These are phyloP conservation scores for Chaetomiaceae sp. DNA, from an alignment of 2,329 filamentous ascomycete genomes.

Conservation along the genomic window DNA sequence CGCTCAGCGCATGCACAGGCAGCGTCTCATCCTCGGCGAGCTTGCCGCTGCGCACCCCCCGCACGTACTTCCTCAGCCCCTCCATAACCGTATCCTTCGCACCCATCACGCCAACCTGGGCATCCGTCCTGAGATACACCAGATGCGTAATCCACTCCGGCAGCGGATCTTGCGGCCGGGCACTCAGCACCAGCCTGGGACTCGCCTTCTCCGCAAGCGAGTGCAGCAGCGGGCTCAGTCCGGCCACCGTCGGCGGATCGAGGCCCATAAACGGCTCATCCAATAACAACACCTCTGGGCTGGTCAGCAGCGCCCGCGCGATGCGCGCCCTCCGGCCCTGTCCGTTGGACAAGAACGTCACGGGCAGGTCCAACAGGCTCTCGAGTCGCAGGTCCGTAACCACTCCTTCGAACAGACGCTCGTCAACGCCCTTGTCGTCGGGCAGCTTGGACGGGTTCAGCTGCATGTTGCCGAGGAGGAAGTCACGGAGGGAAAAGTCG, in stretches of 20 bases:
- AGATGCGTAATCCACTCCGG: conserved; percentile 90
- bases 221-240: conserved; percentile 66
- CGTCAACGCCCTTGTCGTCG: conserved; percentile 47
- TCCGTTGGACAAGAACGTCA: conserved; percentile 88
- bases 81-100: conserved; percentile 58
- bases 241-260: conserved; percentile 74
- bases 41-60: conserved; percentile 42
- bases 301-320: conserved; percentile 73
- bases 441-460: conserved; percentile 65
- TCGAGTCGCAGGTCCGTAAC: conserved; percentile 65
- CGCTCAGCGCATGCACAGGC: conserved; percentile 44
- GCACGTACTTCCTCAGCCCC: conserved; percentile 46
- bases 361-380: conserved; percentile 70
- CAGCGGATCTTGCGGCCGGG: conserved; percentile 79
- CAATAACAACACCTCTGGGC: conserved; percentile 75
- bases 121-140: conserved; percentile 64
- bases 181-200: conserved; percentile 71
- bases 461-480: conserved; percentile 74
- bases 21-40: conserved; percentile 44
- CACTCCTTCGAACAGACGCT: conserved; percentile 54
- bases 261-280: conserved; percentile 97
- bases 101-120: conserved; percentile 63
- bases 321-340: conserved; percentile 85
- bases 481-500: conserved; percentile 80
- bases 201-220: conserved; percentile 60